Evolutionary conservation across 1,284 basidiomycete species (phyloP).

Genomic region (Fomitiporia mediterranea): DNA sequence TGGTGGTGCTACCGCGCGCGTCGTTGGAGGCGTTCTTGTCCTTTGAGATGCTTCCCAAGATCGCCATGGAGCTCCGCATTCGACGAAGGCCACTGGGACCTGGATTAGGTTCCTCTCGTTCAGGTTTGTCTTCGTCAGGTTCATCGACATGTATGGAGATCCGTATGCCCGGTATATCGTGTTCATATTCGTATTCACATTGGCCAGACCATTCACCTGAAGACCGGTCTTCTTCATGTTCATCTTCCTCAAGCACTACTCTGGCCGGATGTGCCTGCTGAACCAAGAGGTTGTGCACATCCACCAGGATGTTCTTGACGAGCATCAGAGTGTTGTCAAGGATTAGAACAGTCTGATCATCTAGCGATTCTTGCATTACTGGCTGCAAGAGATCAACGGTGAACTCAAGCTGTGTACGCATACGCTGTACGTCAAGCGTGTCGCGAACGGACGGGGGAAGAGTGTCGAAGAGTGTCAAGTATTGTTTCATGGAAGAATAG

Average conservation of each 20-base stretch:
- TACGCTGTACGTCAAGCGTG: conserved; percentile 7
- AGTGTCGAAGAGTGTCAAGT: neutral
- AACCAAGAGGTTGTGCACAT: conserved; percentile 5
- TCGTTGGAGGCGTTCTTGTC: neutral
- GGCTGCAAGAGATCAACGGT: conserved; percentile 5
- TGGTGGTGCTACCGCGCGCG: neutral
- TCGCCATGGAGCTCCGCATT: conserved; percentile 7
- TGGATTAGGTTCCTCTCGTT: no score
- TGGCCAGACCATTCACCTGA: neutral
- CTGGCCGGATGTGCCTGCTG: neutral
- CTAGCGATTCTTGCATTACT: neutral
- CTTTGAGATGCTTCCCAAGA: neutral
- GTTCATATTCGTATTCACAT: neutral
- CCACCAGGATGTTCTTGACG: conserved; percentile 4
- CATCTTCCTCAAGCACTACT: neutral
- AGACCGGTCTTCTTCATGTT: neutral
- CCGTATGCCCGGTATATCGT: conserved; percentile 4
- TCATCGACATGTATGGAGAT: neutral
- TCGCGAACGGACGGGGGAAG: conserved; percentile 13
- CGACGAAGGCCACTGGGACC: conserved; percentile 7
- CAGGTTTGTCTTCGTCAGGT: neutral
- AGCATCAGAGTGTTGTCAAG: conserved; percentile 9
- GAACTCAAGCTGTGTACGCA: conserved; percentile 4
- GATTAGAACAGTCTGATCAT: conserved; percentile 6
- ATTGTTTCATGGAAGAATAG: neutral